Percentiles rank a stretch among this genome's conserved stretches.
These are phyloP conservation scores for Mallotus japonicus DNA, from an alignment of 441 rosid species.

Conservation along the genomic window DNA sequence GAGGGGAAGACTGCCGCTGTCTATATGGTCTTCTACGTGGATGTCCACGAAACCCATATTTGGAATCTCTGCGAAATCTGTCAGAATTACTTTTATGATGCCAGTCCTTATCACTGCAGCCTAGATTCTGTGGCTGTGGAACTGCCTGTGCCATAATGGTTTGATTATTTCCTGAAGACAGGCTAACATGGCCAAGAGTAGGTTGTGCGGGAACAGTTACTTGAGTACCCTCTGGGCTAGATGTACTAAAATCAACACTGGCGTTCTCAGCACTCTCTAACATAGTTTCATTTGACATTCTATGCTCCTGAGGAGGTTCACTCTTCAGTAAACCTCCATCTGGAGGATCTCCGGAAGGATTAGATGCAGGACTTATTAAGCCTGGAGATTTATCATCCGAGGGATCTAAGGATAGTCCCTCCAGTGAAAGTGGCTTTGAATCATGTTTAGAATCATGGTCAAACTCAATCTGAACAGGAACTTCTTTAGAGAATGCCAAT, in stretches of 20 bases:
- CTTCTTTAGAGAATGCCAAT: constrained; percentile 23
- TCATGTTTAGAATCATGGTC: constrained; percentile 30
- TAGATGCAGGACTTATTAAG: constrained; percentile 10
- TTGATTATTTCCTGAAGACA: constrained; percentile 33
- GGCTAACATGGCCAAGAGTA: constrained; percentile 31
- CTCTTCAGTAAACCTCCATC: constrained; percentile 28
- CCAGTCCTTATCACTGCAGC: constrained; percentile 34
- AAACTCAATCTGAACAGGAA: constrained; percentile 24
- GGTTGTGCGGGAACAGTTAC: constrained; percentile 42
- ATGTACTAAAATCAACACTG: constrained; percentile 27
- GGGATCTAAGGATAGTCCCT: constrained; percentile 39
- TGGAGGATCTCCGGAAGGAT: constrained; percentile 19
- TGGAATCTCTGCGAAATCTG: constrained; percentile 43
- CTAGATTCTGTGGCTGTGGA: constrained; percentile 26
- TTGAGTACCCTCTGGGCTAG: constrained; percentile 32
- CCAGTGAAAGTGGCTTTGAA: constrained; percentile 35
- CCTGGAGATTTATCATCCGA: constrained; percentile 26
- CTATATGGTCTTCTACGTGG: constrained; percentile 39
- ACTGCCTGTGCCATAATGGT: constrained; percentile 18
- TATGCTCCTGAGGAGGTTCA: constrained; percentile 34
- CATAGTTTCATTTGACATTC: constrained; percentile 31
- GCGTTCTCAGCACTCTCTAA: constrained; percentile 29
- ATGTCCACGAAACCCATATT: constrained; percentile 45
- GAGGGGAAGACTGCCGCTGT: constrained; percentile 36
- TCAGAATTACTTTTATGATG: constrained; percentile 35